A percentile compares a stretch with the other conserved stretches of the same genome.
Conservation (phyloP, 352 stramenopile genomes). For the Pythium angustatum region DNA sequence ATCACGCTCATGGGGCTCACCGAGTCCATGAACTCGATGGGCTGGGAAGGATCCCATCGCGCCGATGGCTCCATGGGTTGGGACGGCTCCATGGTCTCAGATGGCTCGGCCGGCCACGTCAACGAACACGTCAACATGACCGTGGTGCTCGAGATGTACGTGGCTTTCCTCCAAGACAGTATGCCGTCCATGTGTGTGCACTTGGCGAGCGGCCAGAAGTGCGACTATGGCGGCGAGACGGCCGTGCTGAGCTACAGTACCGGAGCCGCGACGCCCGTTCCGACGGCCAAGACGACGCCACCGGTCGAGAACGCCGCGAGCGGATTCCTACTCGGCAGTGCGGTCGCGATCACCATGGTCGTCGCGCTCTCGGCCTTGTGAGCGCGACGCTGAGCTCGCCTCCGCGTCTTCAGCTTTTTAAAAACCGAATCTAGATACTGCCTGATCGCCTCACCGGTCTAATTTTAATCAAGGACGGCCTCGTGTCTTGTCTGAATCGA, state of each 20-base stretch:
- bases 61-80: too few relatives aligned
- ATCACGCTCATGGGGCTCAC: not conserved
- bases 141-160: not conserved
- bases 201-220: constrained; percentile 33
- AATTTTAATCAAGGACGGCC: not conserved
- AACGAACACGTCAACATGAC: constrained; percentile 16
- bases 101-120: too few relatives aligned
- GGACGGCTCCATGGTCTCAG: not conserved
- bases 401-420: not conserved
- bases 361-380: too few relatives aligned
- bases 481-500: not conserved
- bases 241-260: constrained; percentile 27
- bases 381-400: too few relatives aligned
- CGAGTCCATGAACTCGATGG: not conserved
- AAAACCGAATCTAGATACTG: not conserved
- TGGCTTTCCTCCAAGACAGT: constrained; percentile 3
- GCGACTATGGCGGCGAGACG: constrained; percentile 32
- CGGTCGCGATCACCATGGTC: not conserved
- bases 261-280: not conserved
- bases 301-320: not conserved
- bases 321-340: not conserved
- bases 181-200: constrained; percentile 29
- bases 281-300: not conserved
- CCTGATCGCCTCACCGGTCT: not conserved
- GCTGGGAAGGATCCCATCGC: too few relatives aligned